These are phyloP conservation scores for Saturnispora kantuleensis DNA, from an alignment of 805 yeast species.

Conservation along the genomic window DNA sequence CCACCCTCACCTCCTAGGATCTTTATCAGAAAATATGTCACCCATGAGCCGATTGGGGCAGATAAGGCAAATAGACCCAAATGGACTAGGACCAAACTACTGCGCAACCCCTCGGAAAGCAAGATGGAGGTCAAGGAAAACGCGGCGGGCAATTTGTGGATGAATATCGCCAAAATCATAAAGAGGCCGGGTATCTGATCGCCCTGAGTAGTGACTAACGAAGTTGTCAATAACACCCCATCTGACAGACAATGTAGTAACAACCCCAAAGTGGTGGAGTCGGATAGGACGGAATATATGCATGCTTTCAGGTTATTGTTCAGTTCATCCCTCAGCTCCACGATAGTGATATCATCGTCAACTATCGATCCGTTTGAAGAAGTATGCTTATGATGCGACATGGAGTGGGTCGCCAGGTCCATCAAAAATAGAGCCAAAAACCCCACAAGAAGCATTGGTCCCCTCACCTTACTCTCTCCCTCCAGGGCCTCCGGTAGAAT, in stretches of 20 bases:
- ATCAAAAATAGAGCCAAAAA: slow-evolving; percentile 7
- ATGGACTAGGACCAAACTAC: slow-evolving; percentile 33
- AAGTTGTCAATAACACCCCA: slow-evolving; percentile 62
- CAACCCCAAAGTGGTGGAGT: slow-evolving; percentile 51
- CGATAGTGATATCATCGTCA: neutral
- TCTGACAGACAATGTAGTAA: slow-evolving; percentile 61
- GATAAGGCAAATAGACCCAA: slow-evolving; percentile 43
- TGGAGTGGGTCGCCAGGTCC: neutral
- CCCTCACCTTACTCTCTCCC: slow-evolving; percentile 1
- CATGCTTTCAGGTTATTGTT: neutral
- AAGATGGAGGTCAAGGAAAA: slow-evolving; percentile 56
- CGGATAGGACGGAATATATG: slow-evolving; percentile 25
- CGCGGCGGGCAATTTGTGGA: slow-evolving; percentile 70
- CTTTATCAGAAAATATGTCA: slow-evolving; percentile 30
- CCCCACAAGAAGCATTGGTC: slow-evolving; percentile 10
- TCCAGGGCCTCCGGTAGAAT: slow-evolving; percentile 11
- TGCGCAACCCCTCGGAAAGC: slow-evolving; percentile 27
- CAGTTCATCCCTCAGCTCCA: neutral
- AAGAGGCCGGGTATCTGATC: slow-evolving; percentile 20
- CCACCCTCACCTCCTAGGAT: slow-evolving; percentile 15
- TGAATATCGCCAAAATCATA: slow-evolving; percentile 50
- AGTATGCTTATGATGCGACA: neutral
- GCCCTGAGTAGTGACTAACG: slow-evolving; percentile 24
- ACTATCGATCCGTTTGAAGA: neutral
- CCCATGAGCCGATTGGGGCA: slow-evolving; percentile 53